phyloP scores from a whole-genome alignment of 2,329 filamentous ascomycete genomes.

The Epichloe elymi region DNA sequence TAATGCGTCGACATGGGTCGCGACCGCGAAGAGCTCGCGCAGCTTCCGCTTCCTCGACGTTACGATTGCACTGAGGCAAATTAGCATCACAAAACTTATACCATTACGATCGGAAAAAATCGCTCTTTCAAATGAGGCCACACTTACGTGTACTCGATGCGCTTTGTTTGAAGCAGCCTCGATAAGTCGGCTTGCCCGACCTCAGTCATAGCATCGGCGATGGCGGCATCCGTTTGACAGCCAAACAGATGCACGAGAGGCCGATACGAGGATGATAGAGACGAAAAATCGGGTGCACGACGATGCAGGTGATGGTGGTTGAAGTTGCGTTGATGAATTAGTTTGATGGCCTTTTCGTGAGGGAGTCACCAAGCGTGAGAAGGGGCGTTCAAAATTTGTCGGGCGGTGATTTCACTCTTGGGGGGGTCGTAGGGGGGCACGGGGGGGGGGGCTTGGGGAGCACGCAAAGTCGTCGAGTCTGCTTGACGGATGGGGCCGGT shows the following conservation, averaged over 20 bases:
- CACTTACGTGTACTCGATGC: conserved; percentile 47
- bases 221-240: conserved; percentile 56
- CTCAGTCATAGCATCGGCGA: conserved; percentile 58
- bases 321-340: conserved; percentile 19
- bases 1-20: conserved; percentile 53
- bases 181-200: conserved; percentile 52
- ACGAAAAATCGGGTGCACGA: conserved; percentile 15
- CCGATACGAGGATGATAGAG: conserved; percentile 14
- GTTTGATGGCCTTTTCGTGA: conserved; percentile 13
- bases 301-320: conserved; percentile 19
- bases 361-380: conserved; percentile 15
- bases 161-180: conserved; percentile 53
- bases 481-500: not conserved
- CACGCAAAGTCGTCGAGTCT: not conserved
- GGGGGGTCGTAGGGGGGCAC: not conserved
- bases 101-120: conserved; percentile 35
- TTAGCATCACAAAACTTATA: conserved; percentile 33
- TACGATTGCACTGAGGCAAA: conserved; percentile 50
- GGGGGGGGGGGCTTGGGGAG: conserved; percentile 2
- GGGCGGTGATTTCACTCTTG: conserved; percentile 9
- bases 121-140: conserved; percentile 29
- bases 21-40: conserved; percentile 70
- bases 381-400: conserved; percentile 20
- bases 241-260: conserved; percentile 40
- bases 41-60: conserved; percentile 83